Evolutionary conservation across 2,329 filamentous ascomycete genomes (phyloP), one percentile per base, ranked within the genome.

Genomic region (Cercospora sp.): DNA sequence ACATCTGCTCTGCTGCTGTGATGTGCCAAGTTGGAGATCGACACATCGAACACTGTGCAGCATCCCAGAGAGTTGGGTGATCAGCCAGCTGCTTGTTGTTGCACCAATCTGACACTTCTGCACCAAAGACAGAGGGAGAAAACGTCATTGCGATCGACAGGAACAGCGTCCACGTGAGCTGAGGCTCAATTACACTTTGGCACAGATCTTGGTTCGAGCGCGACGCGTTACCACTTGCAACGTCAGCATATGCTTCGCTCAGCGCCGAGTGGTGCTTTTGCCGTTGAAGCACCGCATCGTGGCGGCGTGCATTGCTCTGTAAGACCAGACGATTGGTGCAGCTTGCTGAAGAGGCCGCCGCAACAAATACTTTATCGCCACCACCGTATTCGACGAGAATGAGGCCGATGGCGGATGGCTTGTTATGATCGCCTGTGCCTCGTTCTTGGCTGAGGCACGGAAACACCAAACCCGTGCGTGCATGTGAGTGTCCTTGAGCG

Each of bases 111-210:
- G 48, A 53, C 48, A 28, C 48, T 28, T 53, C 6, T 7, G 12
- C 23, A 5, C 48, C 20, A 16, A 6, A 16, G 48, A 8, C 20
- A 28, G 10, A 26, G 8, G 12, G 23, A 53, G 48, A 53, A 6
- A 36, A 36, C 55, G 28, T 58, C 55, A 58, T 58, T 36, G 55
- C 55, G 55, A 58, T 58, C 55, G 55, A 58, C 55, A 58, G 55
- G 55, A 31, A 58, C 55, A 36, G 18, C 30, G 55, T 33, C 55
- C 55, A 58, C 55, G 55, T 58, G 55, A 58, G 55, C 55, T 58
- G 55, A 58, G 55, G 55, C 55, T 58, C 28, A 33, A 58, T 18
- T 58, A 58, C 55, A 58, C 1, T 58, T 58, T 33, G 55, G 18
- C 55, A 18, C 53, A 58, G 55, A 31, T 33, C 55, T 58, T 58